phyloP scores from a whole-genome alignment of 306 rosid genomes.

The Medicago truncatula region MtrunA17r5.0-ANR NC_053046.1:8092501-8093000 shows the following conservation, averaged over 20 bases:
- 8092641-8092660: neutral
- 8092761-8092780: constrained; percentile 61
- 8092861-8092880: neutral
- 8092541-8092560: neutral
- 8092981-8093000: neutral
- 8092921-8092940: neutral
- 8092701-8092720: constrained; percentile 69
- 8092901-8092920: neutral
- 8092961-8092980: neutral
- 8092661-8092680: constrained; percentile 20
- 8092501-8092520: no score
- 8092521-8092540: no score
- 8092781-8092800: constrained; percentile 75
- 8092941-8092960: neutral
- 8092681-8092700: constrained; percentile 45
- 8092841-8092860: constrained; percentile 77
- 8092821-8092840: constrained; percentile 68
- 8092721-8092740: constrained; percentile 87
- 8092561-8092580: neutral
- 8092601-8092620: neutral
- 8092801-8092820: constrained; percentile 61
- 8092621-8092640: neutral
- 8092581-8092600: neutral
- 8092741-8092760: constrained; percentile 52
- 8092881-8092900: neutral